These are phyloP conservation scores for Uronychia setigera DNA, from an alignment of 73 alveolate species.

Conservation along the genomic window DNA sequence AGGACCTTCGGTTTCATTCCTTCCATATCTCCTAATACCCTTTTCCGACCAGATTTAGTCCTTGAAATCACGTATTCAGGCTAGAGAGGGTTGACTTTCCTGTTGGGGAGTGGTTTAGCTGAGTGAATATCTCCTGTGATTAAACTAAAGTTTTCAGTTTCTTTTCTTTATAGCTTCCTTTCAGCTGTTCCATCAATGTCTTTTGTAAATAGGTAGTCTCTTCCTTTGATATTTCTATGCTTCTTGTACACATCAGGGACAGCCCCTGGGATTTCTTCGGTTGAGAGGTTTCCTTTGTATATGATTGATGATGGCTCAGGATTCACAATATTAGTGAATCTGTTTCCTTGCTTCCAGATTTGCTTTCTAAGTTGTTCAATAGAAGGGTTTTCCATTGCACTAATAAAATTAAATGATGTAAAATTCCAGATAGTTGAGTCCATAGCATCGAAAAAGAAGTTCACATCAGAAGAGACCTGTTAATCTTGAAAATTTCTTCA, in stretches of 20 bases:
- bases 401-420: too few species aligned
- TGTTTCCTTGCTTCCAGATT: not conserved
- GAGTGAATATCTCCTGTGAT: constrained; percentile 37
- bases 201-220: constrained; percentile 29
- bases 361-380: not conserved
- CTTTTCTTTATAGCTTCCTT: constrained; percentile 6
- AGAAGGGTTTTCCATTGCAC: too few species aligned
- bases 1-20: not conserved
- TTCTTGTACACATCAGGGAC: constrained; percentile 35
- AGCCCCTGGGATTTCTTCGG: constrained; percentile 38
- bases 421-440: too few species aligned
- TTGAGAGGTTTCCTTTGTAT: not conserved
- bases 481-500: too few species aligned
- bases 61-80: constrained; percentile 32
- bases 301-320: not conserved
- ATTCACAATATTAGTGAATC: not conserved
- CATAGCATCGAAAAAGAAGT: too few species aligned
- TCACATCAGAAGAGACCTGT: too few species aligned
- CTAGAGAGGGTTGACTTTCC: constrained; percentile 37
- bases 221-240: constrained; percentile 30
- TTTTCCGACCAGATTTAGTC: constrained; percentile 35
- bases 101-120: constrained; percentile 16
- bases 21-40: constrained; percentile 16
- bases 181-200: constrained; percentile 43
- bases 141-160: constrained; percentile 14